These are phyloP conservation scores for Tulasnella sp. DNA, from an alignment of 768 basidiomycete genomes.

Conservation along the genomic window DNA sequence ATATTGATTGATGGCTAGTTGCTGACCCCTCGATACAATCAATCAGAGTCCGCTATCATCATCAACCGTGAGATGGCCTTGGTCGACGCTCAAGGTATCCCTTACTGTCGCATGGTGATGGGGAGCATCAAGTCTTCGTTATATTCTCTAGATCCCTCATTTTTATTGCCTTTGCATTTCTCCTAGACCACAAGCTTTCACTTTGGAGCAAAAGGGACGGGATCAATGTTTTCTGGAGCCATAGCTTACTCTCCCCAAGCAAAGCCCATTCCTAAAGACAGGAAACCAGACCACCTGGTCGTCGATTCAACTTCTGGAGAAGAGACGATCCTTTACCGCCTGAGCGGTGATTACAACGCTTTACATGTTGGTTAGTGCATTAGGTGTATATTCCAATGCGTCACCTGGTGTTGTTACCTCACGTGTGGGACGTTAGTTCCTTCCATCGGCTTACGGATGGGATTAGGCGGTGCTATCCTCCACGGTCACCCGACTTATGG, in stretches of 20 bases:
- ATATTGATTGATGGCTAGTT: too few species aligned
- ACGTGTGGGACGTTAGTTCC: too few species aligned
- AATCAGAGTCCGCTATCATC: constrained; percentile 62
- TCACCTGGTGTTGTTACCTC: constrained; percentile 8
- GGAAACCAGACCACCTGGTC: constrained; percentile 48
- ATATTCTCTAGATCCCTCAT: not conserved
- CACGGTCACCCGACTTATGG: constrained; percentile 78
- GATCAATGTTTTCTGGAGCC: constrained; percentile 45
- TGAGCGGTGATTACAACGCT: constrained; percentile 75
- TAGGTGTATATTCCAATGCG: too few species aligned
- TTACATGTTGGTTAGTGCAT: constrained; percentile 71
- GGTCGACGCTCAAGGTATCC: constrained; percentile 47
- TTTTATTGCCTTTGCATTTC: not conserved
- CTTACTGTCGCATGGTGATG: constrained; percentile 52
- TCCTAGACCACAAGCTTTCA: constrained; percentile 54
- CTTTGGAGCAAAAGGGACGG: constrained; percentile 54
- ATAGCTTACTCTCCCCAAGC: constrained; percentile 51
- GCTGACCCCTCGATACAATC: not conserved
- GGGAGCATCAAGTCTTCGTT: constrained; percentile 27
- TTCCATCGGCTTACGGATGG: constrained; percentile 53
- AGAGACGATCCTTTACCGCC: constrained; percentile 59
- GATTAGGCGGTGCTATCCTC: constrained; percentile 76
- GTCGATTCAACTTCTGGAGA: constrained; percentile 48
- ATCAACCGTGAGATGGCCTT: constrained; percentile 52
- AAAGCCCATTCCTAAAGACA: constrained; percentile 49